phyloP scores from a whole-genome alignment of 148 eudicot species.

The Rhododendron kiyosumense region DNA sequence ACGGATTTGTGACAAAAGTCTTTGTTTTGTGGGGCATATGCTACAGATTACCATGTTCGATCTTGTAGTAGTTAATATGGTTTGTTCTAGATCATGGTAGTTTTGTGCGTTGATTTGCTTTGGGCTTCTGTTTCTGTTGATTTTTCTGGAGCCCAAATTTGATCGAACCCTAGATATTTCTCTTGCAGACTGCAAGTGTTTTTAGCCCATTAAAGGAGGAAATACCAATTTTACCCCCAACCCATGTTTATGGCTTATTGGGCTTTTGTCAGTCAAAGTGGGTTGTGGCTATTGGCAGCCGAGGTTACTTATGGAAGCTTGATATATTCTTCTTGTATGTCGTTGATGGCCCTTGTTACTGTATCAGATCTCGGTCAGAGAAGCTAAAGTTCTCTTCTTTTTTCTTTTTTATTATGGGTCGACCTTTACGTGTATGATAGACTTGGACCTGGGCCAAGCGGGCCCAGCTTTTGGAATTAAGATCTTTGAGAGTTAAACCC shows the following conservation, averaged over 20 bases:
- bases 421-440: background rate
- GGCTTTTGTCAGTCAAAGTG: constrained; percentile 6
- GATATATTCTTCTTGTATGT: background rate
- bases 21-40: background rate
- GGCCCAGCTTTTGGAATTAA: background rate
- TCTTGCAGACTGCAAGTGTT: background rate
- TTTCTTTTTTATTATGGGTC: background rate
- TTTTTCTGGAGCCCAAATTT: constrained; percentile 10
- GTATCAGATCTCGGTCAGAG: background rate
- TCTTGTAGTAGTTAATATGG: background rate
- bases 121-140: constrained; percentile 5
- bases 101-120: background rate
- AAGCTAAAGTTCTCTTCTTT: background rate
- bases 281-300: background rate
- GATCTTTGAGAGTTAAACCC: background rate
- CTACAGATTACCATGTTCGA: background rate
- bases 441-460: background rate
- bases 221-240: constrained; percentile 8
- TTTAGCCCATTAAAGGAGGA: constrained; percentile 1
- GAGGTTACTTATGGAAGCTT: background rate
- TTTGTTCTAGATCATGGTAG: background rate
- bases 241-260: background rate
- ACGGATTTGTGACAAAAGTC: background rate
- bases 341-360: background rate
- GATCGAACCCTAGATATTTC: background rate